Percentiles rank a stretch among this genome's conserved stretches.
These are phyloP conservation scores for Xylaria castorea DNA, from an alignment of 495 filamentous ascomycete genomes.

Conservation along the genomic window DNA sequence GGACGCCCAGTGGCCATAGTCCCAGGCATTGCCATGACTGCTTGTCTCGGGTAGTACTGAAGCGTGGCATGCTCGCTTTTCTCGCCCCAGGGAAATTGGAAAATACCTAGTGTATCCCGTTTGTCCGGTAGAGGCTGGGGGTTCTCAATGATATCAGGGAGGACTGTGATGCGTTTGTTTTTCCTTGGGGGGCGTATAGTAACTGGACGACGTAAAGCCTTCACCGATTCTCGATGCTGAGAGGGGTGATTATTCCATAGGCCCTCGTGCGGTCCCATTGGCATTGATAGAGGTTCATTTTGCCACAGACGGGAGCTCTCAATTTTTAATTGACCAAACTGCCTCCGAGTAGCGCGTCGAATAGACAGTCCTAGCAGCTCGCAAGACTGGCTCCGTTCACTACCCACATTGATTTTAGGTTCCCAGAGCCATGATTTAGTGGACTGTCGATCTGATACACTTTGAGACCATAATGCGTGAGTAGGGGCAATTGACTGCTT, in stretches of 20 bases:
- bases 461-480: conserved; percentile 32
- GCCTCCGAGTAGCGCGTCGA: conserved; percentile 44
- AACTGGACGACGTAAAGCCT: conserved; percentile 39
- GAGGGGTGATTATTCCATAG: conserved; percentile 35
- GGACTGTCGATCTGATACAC: conserved; percentile 14
- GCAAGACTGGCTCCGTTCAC: conserved; percentile 26
- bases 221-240: conserved; percentile 3
- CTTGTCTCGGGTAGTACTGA: conserved; percentile 40
- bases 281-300: conserved; percentile 36
- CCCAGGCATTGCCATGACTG: conserved; percentile 53
- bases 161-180: conserved; percentile 57
- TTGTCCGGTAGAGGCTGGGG: conserved; percentile 60
- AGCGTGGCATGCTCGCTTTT: conserved; percentile 57
- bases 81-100: conserved; percentile 65
- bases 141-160: conserved; percentile 64
- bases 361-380: conserved; percentile 40
- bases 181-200: conserved; percentile 56
- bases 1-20: conserved; percentile 54
- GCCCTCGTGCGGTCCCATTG: conserved; percentile 16
- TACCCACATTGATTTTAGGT: conserved; percentile 16
- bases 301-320: conserved; percentile 50
- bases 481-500: background rate
- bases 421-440: conserved; percentile 34
- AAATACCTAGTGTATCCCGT: conserved; percentile 60
- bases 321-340: conserved; percentile 40